Evolutionary conservation across 2,329 filamentous ascomycete genomes (phyloP).

Genomic region (Epichloe festucae): DNA sequence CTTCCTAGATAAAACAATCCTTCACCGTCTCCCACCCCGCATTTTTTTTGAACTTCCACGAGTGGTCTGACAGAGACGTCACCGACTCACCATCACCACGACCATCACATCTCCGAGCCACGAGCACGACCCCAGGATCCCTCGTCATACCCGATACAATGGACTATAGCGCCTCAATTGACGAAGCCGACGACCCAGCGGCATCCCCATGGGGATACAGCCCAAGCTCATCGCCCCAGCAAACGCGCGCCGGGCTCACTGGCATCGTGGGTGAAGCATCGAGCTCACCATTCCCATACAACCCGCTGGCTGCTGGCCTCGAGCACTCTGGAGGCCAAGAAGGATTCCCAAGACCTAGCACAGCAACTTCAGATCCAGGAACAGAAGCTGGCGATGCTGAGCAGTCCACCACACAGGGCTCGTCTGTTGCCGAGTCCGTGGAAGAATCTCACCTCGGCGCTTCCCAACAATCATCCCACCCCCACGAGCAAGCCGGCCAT

Average conservation of each 20-base stretch:
- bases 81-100: neutral
- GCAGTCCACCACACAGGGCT: constrained; percentile 16
- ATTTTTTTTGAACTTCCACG: neutral
- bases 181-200: constrained; percentile 39
- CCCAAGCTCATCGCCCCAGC: constrained; percentile 36
- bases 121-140: neutral
- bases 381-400: constrained; percentile 25
- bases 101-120: neutral
- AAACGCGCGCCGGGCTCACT: constrained; percentile 31
- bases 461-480: constrained; percentile 8
- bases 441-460: constrained; percentile 8
- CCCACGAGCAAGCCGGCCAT: constrained; percentile 7
- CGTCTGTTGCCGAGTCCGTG: constrained; percentile 5
- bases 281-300: constrained; percentile 31
- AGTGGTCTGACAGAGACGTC: neutral
- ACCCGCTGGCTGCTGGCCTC: constrained; percentile 28
- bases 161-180: constrained; percentile 46
- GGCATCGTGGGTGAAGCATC: constrained; percentile 26
- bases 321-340: constrained; percentile 23
- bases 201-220: constrained; percentile 45
- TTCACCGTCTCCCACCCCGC: neutral
- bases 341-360: constrained; percentile 32
- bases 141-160: constrained; percentile 21
- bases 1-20: neutral
- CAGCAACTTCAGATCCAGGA: constrained; percentile 32